Conservation (phyloP, 352 stramenopile species). For the Globisporangium cystogenes region DNA sequence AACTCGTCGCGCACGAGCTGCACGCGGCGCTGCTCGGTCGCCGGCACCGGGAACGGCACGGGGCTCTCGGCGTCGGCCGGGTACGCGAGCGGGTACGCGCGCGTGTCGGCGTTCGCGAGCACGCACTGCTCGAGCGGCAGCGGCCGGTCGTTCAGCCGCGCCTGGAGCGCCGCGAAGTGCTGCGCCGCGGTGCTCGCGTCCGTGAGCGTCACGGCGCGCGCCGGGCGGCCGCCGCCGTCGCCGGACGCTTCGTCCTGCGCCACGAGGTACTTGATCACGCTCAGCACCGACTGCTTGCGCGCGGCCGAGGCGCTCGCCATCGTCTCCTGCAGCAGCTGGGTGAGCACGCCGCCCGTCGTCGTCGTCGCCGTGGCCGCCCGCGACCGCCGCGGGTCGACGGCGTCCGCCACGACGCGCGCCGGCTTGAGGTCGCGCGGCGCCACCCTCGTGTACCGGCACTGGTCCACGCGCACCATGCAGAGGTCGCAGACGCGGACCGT, state of each 20-base stretch:
- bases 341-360: conserved; percentile 8
- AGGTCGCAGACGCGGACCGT: conserved; percentile 18
- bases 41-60: background rate
- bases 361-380: background rate
- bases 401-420: conserved; percentile 4
- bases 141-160: background rate
- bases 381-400: background rate
- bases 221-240: background rate
- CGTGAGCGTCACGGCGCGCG: conserved; percentile 5
- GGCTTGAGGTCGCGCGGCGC: conserved; percentile 6
- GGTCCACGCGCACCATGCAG: conserved; percentile 22
- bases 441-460: conserved; percentile 16
- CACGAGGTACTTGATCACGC: conserved; percentile 29
- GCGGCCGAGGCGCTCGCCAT: conserved; percentile 11
- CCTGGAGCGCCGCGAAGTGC: conserved; percentile 8
- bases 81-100: conserved; percentile 5
- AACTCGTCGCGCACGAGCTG: background rate
- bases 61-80: background rate
- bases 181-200: conserved; percentile 5
- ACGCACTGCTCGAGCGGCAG: conserved; percentile 9
- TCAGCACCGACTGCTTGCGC: conserved; percentile 21
- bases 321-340: conserved; percentile 21
- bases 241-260: conserved; percentile 15
- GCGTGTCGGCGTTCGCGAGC: conserved; percentile 3
- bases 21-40: conserved; percentile 1